These are phyloP conservation scores for Cytospora leucostoma DNA, from an alignment of 2,329 filamentous ascomycete genomes.

Conservation along the genomic window DNA sequence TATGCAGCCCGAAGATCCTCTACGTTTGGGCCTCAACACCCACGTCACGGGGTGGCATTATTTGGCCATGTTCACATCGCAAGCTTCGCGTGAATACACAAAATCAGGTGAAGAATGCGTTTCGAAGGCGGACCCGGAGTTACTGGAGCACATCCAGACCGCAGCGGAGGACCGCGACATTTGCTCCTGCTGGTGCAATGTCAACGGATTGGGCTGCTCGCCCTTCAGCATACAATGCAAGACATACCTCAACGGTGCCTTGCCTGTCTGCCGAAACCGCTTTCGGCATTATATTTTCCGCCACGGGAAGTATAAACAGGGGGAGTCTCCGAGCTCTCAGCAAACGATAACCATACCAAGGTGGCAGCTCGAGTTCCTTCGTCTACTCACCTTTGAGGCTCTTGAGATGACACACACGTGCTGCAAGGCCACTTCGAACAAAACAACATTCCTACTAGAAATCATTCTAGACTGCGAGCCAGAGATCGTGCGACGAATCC, in stretches of 20 bases:
- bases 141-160: no score
- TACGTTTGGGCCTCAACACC: background rate
- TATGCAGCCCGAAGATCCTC: background rate
- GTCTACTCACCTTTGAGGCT: background rate
- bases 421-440: no score
- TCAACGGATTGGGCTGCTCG: background rate
- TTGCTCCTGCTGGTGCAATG: background rate
- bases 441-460: no score
- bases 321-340: background rate
- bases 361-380: background rate
- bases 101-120: no score
- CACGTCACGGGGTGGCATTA: background rate
- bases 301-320: background rate
- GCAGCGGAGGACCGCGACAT: no score
- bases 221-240: background rate
- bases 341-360: background rate
- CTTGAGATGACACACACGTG: slow-evolving; percentile 2
- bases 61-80: no score
- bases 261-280: no score
- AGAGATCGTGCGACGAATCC: background rate
- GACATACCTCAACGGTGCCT: no score
- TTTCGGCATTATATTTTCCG: background rate
- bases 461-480: background rate
- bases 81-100: no score
- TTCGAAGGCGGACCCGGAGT: no score